phyloP scores from a whole-genome alignment of 306 rosid genomes.

The Sophora flavescens region DNA sequence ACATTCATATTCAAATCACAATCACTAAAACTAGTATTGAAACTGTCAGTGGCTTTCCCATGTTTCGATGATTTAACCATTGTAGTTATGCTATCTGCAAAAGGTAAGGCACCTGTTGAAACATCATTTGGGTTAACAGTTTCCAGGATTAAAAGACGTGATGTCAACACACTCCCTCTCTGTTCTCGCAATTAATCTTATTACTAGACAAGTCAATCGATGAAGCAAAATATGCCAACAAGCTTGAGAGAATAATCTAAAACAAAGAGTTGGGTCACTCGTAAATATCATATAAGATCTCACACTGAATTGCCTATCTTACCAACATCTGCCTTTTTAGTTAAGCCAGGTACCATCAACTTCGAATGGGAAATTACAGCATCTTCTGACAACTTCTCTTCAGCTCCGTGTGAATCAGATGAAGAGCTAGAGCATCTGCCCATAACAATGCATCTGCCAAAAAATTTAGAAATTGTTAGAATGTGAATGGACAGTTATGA shows the following conservation, averaged over 20 bases:
- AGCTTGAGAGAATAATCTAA: constrained; percentile 38
- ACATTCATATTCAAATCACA: constrained; percentile 72
- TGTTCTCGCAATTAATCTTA: constrained; percentile 49
- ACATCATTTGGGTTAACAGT: constrained; percentile 51
- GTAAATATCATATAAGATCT: constrained; percentile 32
- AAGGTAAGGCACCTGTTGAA: constrained; percentile 50
- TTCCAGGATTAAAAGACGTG: constrained; percentile 49
- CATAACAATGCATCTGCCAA: constrained; percentile 65
- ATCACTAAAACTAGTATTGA: constrained; percentile 67
- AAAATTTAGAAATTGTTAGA: constrained; percentile 21
- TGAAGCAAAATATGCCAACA: constrained; percentile 51
- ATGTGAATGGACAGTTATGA: constrained; percentile 20
- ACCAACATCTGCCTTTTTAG: constrained; percentile 64
- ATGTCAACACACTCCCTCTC: constrained; percentile 53
- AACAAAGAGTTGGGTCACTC: constrained; percentile 42
- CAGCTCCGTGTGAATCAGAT: constrained; percentile 72
- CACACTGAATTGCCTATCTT: constrained; percentile 47
- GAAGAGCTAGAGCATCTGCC: constrained; percentile 65
- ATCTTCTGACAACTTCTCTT: constrained; percentile 58
- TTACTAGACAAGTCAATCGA: constrained; percentile 51
- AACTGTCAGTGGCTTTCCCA: constrained; percentile 56
- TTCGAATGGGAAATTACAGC: constrained; percentile 58
- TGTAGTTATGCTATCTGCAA: constrained; percentile 57
- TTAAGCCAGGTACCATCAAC: constrained; percentile 54
- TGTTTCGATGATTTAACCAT: constrained; percentile 58